phyloP scores from a whole-genome alignment of 75 land plant species.

The Cryptomeria japonica region DNA sequence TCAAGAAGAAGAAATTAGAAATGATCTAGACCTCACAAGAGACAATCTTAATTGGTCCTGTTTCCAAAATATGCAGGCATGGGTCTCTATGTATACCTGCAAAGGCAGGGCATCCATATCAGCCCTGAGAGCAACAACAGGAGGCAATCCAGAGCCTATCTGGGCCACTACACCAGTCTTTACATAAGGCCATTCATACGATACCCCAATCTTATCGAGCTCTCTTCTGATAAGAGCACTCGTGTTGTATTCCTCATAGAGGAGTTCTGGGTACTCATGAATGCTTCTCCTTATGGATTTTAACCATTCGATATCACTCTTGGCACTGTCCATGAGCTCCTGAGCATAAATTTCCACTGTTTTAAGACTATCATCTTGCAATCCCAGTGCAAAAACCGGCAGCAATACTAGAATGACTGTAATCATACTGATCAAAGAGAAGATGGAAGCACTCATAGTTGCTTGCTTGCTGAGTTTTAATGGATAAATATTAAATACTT shows the following conservation, averaged over 20 bases:
- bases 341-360: not conserved
- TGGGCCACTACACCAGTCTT: slow-evolving; percentile 33
- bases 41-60: not conserved
- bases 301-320: slow-evolving; percentile 16
- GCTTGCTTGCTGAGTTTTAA: not conserved
- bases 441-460: not conserved
- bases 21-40: not conserved
- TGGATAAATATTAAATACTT: not conserved
- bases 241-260: slow-evolving; percentile 29
- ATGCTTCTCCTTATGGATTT: slow-evolving; percentile 18
- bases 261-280: slow-evolving; percentile 30
- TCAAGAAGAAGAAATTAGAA: not conserved
- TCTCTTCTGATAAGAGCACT: slow-evolving; percentile 25
- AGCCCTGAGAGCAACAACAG: slow-evolving; percentile 36
- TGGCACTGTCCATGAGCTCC: not conserved
- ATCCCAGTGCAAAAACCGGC: not conserved
- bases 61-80: not conserved
- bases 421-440: not conserved
- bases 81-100: slow-evolving; percentile 14
- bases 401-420: not conserved
- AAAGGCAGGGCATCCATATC: slow-evolving; percentile 48
- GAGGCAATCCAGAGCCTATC: slow-evolving; percentile 27
- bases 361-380: not conserved
- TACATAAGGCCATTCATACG: slow-evolving; percentile 28
- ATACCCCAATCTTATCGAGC: slow-evolving; percentile 26